Conservation (phyloP, 2,329 filamentous ascomycete genomes). For the Colletotrichum melonis region DNA sequence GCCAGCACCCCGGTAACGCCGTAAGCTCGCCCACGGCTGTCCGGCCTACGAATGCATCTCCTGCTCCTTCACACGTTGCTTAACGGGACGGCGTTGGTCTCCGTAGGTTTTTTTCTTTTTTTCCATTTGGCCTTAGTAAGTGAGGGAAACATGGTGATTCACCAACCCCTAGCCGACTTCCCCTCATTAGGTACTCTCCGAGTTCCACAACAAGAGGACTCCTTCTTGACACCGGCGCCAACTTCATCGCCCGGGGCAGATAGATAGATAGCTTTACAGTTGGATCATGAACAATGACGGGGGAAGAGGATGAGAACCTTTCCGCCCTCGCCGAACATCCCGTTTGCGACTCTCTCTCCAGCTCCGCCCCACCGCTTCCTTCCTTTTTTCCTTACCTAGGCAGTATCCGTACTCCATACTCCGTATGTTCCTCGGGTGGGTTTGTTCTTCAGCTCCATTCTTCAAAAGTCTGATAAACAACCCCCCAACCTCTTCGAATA, state of each 20-base stretch:
- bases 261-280: background rate
- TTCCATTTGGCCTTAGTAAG: background rate
- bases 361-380: too few relatives aligned
- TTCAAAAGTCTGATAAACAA: background rate
- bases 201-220: slow-evolving; percentile 15
- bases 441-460: slow-evolving; percentile 1
- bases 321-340: slow-evolving; percentile 2
- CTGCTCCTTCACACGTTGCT: background rate
- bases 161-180: slow-evolving; percentile 14
- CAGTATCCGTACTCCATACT: too few relatives aligned
- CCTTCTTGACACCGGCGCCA: background rate
- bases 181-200: background rate
- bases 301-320: background rate
- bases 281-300: background rate
- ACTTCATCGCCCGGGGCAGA: background rate
- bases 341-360: background rate
- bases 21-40: background rate
- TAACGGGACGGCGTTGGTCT: too few relatives aligned
- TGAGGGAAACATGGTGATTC: background rate
- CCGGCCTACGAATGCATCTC: background rate
- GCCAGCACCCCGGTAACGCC: background rate
- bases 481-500: background rate
- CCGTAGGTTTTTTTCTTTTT: too few relatives aligned
- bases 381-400: background rate
- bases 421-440: too few relatives aligned